Base-by-base conservation (phyloP, 139 green algal genomes). In the Dunaliella sp. region DNA sequence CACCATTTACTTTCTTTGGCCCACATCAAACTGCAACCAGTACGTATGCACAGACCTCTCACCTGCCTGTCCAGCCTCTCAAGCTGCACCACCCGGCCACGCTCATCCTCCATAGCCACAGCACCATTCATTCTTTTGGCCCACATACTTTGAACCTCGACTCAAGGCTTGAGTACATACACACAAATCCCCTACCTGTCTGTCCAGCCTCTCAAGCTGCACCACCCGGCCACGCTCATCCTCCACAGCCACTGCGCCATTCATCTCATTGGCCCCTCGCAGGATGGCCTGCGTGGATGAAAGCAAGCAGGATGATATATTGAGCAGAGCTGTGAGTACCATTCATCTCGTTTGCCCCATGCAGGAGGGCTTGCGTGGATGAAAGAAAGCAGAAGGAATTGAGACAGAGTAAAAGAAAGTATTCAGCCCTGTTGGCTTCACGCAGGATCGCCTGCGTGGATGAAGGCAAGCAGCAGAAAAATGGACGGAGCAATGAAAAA, bases 171-270 rank as follows among this genome's bases (percentile, higher is more conserved):
- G n/a, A n/a, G n/a, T n/a, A 80, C 74, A 80, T 25, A 80, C 7
- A 26, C 48, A 65, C 48, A 16, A 65, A 65, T 25, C 21, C 1
- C 83, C 57, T 80, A 92, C 87, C 87, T 92, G 86, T 32, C 81
- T 88, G 76, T 87, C 24, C 37, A 89, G 38, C 37, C 87, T 89
- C 24, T 82, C 32, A 32, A 98, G 93, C 80, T 90, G 85, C 25
- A 98, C 77, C n/a, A 98, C 38, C 7, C 88, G 78, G 30, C 96
- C 96, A 12, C 84, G 82, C 77, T 96, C 92, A 82, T 99, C 95
- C 92, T 99, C 97, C 26, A 99, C 94, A 24, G 95, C 95, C 58
- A 98, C 90, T 26, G 97, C 97, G 0, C 97, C 97, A 1, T 96
- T 96, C 88, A 98, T 93, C 86, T 93, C 88, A 31, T 95, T 74